A percentile compares a stretch with the other conserved stretches of the same genome.
Conservation (phyloP, 371 early-diverging fungal genomes). For the Apophysomyces trapeziformis region DNA sequence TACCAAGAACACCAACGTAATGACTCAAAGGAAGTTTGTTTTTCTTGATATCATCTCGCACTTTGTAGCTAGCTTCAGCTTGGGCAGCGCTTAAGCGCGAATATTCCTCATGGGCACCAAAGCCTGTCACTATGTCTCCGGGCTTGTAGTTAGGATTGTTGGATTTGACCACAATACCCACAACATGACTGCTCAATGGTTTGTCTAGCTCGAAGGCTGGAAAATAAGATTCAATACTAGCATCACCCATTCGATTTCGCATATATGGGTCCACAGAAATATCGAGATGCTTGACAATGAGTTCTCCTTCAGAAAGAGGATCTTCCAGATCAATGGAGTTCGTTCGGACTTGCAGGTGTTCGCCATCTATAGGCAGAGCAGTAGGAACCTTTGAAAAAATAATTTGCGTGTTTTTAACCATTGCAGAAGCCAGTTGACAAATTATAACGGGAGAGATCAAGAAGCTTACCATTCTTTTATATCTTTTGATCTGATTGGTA, state of each 20-base stretch:
- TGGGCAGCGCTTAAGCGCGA: conserved; percentile 30
- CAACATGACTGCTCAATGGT: conserved; percentile 56
- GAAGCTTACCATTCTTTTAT: neutral
- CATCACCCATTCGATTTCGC: conserved; percentile 67
- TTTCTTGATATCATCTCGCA: conserved; percentile 40
- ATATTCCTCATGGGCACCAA: conserved; percentile 51
- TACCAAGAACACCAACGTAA: conserved; percentile 57
- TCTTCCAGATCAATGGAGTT: conserved; percentile 46
- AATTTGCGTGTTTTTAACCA: conserved; percentile 29
- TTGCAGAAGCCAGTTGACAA: conserved; percentile 9
- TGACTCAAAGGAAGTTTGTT: conserved; percentile 45
- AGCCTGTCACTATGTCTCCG: conserved; percentile 60
- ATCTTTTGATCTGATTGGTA: neutral
- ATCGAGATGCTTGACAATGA: conserved; percentile 50
- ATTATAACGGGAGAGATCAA: neutral
- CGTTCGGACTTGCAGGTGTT: conserved; percentile 51
- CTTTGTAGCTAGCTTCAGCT: conserved; percentile 24
- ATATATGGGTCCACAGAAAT: conserved; percentile 53
- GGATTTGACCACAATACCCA: conserved; percentile 63
- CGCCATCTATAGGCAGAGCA: conserved; percentile 43
- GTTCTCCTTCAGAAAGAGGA: conserved; percentile 52
- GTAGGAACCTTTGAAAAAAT: conserved; percentile 47
- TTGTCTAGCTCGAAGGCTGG: conserved; percentile 58
- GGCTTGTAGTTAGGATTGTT: conserved; percentile 52
- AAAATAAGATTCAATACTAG: conserved; percentile 45